Evolutionary conservation across 179 eudicot species (phyloP), one percentile per base, ranked within the genome.

Genomic region (Heliamphora pulchella): DNA sequence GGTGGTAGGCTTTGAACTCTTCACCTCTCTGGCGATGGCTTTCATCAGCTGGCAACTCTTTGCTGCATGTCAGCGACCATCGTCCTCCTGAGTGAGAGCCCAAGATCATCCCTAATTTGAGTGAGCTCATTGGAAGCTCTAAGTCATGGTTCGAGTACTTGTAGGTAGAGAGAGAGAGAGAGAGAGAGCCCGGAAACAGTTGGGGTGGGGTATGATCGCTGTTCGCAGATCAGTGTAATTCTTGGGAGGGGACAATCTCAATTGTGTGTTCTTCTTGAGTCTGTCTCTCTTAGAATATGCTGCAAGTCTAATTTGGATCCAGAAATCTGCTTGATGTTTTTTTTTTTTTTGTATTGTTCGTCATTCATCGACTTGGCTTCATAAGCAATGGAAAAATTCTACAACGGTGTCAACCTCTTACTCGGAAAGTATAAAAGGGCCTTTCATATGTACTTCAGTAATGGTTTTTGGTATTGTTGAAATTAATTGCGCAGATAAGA

Each of bases 41-140:
- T 91, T 96, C 69, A 87, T 91, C 75, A 94, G 99, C 86, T 96
- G 97, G 94, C 99, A 96, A 86, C 86, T 96, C 64, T 92, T 94
- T 81, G 77, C 94, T 61, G 98, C 97, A 53, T 94, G 99, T 75
- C 98, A 96, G 84, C 91, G 88, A 82, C 94, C 94, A 58, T 84
- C 31, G 31, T 31, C 88, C 3, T 72, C 67, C 73, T 89, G 85
- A 84, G 61, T 14, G 9, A 6, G 20, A 6, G 20, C 15, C 67
- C 47, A 22, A 53, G 59, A 66, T 53, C 64, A 43, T 47, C 54
- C 11, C 54, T 6, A 14, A 18, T 20, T 15, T 59, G 1, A 7
- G 58, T 0, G 44, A 67, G 65, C 3, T 7, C 1, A 13, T 5
- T 22, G 17, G 57, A 64, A 22, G 61, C 13, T 70, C 31, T 7